Evolutionary conservation across 2,329 filamentous ascomycete genomes (phyloP), one percentile per base, ranked within the genome.

Genomic region (Phoma sp.): DNA sequence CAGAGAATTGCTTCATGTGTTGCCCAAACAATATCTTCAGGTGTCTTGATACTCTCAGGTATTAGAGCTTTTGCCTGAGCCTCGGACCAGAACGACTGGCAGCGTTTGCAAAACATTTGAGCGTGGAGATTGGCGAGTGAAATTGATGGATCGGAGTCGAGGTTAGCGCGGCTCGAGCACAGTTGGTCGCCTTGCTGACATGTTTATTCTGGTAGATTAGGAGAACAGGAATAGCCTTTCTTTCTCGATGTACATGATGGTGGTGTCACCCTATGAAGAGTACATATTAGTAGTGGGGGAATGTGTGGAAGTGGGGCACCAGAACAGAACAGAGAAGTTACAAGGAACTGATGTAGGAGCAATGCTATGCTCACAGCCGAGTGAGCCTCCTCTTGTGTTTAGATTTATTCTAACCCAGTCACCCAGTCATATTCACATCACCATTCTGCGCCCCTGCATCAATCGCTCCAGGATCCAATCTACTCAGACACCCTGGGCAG

Each of bases 401-500:
- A 7, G 17, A 10, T 15, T 12, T 17, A 23, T 9, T 21, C 18
- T n/a, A 20, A 9, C 12, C 21, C 23, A 12, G 14, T 58, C 45
- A 67, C 12, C 63, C 65, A 36, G 54, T 64, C 69, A 73, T 73
- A 4, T 48, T 56, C 20, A 68, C 67, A 47, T 73, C 71, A n/a
- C 64, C 66, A 43, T 68, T 64, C 11, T 50, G 46, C 2, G 42
- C 32, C 23, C 42, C 58, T 15, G 43, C 53, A 14, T 53, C 56
- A 9, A 47, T 47, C 14, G 37, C 60, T 5, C 53, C 51, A 12
- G 62, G 57, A 43, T 69, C 69, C 34, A 68, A 37, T 28, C 62
- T 53, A 42, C 79, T 78, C 66, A 87, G 88, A 74, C 95, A 99
- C 0, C 93, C 93, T 0, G 95, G 93, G 69, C 95, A 99, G 75